Percentiles rank a stretch among this genome's conserved stretches.
phyloP scores from a whole-genome alignment of 2,329 filamentous ascomycete species.

The Phialocephala sp. region DNA sequence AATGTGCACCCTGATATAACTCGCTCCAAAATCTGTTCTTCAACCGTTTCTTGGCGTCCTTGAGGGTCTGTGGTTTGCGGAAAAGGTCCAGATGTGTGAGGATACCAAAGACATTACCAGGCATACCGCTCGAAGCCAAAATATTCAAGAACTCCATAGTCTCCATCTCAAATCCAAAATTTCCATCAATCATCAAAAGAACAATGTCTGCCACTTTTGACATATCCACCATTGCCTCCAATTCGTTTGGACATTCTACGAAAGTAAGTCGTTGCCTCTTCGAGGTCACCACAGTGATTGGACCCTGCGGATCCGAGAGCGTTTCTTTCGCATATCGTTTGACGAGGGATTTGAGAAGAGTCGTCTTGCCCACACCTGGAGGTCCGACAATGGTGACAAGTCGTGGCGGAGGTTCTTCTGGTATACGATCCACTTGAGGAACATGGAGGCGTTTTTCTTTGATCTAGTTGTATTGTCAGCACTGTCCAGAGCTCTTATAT shows the following conservation, averaged over 20 bases:
- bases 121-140: slow-evolving; percentile 93
- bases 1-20: slow-evolving; percentile 92
- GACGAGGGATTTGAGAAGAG: slow-evolving; percentile 91
- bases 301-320: slow-evolving; percentile 85
- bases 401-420: slow-evolving; percentile 92
- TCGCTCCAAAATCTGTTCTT: slow-evolving; percentile 98
- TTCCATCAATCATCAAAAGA: slow-evolving; percentile 96
- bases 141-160: slow-evolving; percentile 99
- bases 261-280: slow-evolving; percentile 96
- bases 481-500: background rate
- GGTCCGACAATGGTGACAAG: slow-evolving; percentile 95
- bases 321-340: slow-evolving; percentile 96
- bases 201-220: slow-evolving; percentile 98
- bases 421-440: slow-evolving; percentile 91
- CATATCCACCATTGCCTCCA: slow-evolving; percentile 95
- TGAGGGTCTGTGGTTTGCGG: slow-evolving; percentile 88
- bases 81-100: slow-evolving; percentile 96
- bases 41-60: slow-evolving; percentile 92
- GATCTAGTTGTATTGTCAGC: slow-evolving; percentile 58
- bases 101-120: slow-evolving; percentile 96
- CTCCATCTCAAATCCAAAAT: slow-evolving; percentile 99
- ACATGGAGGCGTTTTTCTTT: slow-evolving; percentile 97
- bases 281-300: slow-evolving; percentile 94
- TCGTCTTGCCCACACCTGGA: slow-evolving; percentile 94
- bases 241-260: slow-evolving; percentile 94